Percentiles rank a stretch among this genome's conserved stretches.
These are phyloP conservation scores for Miamiensis avidus DNA, from an alignment of 169 alveolate genomes.

Conservation along the genomic window DNA sequence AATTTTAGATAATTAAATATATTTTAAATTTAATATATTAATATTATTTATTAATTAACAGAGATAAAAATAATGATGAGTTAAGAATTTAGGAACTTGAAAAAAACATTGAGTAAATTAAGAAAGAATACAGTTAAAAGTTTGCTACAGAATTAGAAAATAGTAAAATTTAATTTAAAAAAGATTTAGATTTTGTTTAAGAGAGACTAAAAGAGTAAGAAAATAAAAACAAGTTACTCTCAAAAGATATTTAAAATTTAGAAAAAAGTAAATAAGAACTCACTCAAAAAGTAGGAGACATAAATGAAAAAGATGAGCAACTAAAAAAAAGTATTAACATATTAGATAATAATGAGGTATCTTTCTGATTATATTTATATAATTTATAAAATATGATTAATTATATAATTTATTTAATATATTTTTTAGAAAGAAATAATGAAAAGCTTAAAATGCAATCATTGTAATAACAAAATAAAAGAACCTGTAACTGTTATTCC, in stretches of 20 bases:
- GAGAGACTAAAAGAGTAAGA: not conserved
- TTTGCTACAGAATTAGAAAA: too few relatives aligned
- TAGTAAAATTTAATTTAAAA: too few relatives aligned
- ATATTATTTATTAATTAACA: too few relatives aligned
- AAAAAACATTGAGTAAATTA: too few relatives aligned
- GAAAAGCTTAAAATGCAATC: constrained; percentile 32
- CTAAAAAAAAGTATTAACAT: constrained; percentile 14
- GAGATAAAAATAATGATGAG: not conserved
- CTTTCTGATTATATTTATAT: not conserved
- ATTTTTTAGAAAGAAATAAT: constrained; percentile 37
- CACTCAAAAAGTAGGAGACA: too few relatives aligned
- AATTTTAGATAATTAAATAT: too few relatives aligned
- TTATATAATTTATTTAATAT: too few relatives aligned
- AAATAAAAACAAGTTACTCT: not conserved
- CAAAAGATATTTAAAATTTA: not conserved
- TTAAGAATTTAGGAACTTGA: too few relatives aligned
- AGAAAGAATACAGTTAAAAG: too few relatives aligned
- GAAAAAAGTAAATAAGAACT: not conserved
- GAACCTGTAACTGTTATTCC: constrained; percentile 48
- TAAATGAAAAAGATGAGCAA: constrained; percentile 2
- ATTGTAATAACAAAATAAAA: constrained; percentile 38
- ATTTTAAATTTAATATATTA: too few relatives aligned
- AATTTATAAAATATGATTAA: not conserved
- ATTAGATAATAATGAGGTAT: constrained; percentile 24
- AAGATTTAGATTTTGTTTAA: not conserved